Base-by-base conservation (phyloP, 495 filamentous ascomycete species). In the Daldinia concentrica region DNA sequence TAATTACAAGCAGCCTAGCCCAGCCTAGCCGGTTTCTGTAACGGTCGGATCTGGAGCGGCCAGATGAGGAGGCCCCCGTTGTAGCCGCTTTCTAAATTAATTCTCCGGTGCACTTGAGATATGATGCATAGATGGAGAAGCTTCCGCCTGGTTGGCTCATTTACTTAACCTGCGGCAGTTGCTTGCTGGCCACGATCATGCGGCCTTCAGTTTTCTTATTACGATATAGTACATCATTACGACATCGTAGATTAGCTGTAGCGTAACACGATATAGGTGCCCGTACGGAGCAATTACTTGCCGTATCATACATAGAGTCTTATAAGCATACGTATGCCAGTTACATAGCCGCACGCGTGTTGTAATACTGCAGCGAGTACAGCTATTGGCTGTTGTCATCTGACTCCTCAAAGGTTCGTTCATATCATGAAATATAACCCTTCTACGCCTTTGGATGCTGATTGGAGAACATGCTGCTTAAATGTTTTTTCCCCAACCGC, bases 21-120 rank as follows among this genome's bases (percentile, higher is more conserved):
- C 58, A 69, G 66, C 62, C 57, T 14, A 51, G 62, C 66, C 52
- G 57, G 57, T 26, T 63, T 58, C 57, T 66, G 66, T 30, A 66
- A 69, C 71, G 52, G 71, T 73, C 43, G 57, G 65, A 69, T 69
- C 65, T 73, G 58, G 51, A 64, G 51, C 52, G 59, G 19, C 62
- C 29, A 73, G 70, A 65, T 62, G 70, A 68, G 51, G 61, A 68
- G 64, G 41, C 34, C 65, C 60, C 62, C 58, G 71, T 69, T 45
- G 71, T 66, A 73, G 71, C 71, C 71, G 71, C 66, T 63, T 60
- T 59, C 59, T 48, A 73, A 60, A 66, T 73, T 66, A 73, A 73
- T 73, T 73, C 71, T 73, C 71, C 71, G 71, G 66, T 58, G 62
- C 66, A 66, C 62, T 66, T 66, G 58, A 58, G 71, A 73, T 73